phyloP scores from a whole-genome alignment of 2,329 filamentous ascomycete genomes.

The Ophiostoma novo-ulmi region DNA sequence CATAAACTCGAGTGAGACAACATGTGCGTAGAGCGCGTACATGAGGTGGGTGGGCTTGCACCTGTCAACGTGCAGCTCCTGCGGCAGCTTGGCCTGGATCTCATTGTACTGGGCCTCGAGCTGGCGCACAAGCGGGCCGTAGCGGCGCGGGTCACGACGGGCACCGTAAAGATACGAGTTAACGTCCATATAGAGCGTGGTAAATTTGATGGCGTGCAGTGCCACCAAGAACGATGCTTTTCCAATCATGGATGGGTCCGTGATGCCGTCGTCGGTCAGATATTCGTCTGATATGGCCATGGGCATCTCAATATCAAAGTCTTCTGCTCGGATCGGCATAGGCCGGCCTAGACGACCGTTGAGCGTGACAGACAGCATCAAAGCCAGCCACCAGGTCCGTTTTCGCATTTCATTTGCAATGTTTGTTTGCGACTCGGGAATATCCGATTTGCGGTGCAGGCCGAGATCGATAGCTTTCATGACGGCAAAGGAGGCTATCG shows the following conservation, averaged over 20 bases:
- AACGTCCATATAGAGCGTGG: conserved; percentile 65
- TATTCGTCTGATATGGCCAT: conserved; percentile 66
- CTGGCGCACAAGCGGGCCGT: conserved; percentile 56
- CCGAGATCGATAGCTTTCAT: conserved; percentile 68
- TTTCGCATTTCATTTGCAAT: conserved; percentile 72
- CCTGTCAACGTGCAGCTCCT: conserved; percentile 49
- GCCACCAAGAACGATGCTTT: conserved; percentile 56
- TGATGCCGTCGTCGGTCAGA: conserved; percentile 58
- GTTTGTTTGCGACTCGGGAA: conserved; percentile 42
- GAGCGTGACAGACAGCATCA: conserved; percentile 62
- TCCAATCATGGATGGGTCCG: conserved; percentile 46
- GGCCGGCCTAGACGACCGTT: conserved; percentile 72
- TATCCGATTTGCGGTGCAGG: conserved; percentile 64
- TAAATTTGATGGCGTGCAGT: conserved; percentile 59
- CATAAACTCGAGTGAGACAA: conserved; percentile 53
- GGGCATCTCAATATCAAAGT: conserved; percentile 75
- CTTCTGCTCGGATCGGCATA: conserved; percentile 66
- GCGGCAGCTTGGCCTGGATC: conserved; percentile 61
- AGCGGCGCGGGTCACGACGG: conserved; percentile 56
- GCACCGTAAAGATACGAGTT: conserved; percentile 72
- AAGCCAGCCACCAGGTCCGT: conserved; percentile 68
- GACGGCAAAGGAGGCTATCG: conserved; percentile 60
- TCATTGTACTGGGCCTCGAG: conserved; percentile 60
- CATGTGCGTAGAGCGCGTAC: conserved; percentile 51
- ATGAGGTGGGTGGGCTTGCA: conserved; percentile 42